Base-by-base conservation (phyloP, 1,284 basidiomycete species). In the Athelia sp. region DNA sequence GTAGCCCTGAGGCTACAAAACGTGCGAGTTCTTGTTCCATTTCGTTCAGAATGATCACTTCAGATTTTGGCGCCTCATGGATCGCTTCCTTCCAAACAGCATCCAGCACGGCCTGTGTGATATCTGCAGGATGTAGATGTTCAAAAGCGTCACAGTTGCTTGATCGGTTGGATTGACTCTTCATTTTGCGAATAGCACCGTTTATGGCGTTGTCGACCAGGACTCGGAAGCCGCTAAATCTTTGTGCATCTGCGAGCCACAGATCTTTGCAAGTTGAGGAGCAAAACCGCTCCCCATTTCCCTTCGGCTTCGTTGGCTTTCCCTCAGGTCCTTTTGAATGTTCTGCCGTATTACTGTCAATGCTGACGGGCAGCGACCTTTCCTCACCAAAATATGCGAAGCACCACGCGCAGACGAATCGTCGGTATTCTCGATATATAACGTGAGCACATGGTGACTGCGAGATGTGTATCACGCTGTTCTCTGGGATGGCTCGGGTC, bases 351-450 rank as follows among this genome's bases (percentile, higher is more conserved):
- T 29, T 13, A 29, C 13, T 13, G 13, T 29, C 26, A 29, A 13
- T 13, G 26, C 4, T 63, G 22, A 64, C 58, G 26, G 26, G 26
- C 4, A 29, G 26, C 26, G 26, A 4, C 4, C 26, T 4, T 13
- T 29, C 26, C 13, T 79, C 80, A 51, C 76, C 75, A 31, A 81
- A 71, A 56, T 84, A 84, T 34, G 72, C 68, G 59, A 81, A 84
- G 61, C 83, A 86, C 57, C 75, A 67, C 11, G 73, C 75, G 54
- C 83, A 86, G 46, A 83, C 79, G 60, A 84, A 82, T 59, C 78
- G 81, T 43, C 79, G 71, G 55, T 83, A 85, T 52, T 72, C 72
- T 51, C 67, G 74, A 58, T 73, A 74, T 40, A 82, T 68, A 31
- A 78, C 74, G 22, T 68, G 67, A 1, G 73, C 70, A 53, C 76